Evolutionary conservation across 495 filamentous ascomycete genomes (phyloP), one percentile per base, ranked within the genome.

Genomic region (Aspergillus leporis): DNA sequence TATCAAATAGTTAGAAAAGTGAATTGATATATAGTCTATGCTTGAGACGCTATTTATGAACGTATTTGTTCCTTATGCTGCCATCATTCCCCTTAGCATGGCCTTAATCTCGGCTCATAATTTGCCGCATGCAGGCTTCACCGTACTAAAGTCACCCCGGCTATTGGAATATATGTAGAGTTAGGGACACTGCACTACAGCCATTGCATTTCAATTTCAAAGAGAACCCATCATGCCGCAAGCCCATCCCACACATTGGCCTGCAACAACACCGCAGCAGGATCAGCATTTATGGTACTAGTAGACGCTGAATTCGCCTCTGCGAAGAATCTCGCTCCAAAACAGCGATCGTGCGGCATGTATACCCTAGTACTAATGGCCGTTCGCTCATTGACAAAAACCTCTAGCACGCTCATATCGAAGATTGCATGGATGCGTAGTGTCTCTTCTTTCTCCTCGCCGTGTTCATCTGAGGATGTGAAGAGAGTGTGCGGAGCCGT

Each of bases 351-450:
- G 16, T 50, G 59, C 3, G 56, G 49, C 16, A 63, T 28, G 51
- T 74, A 76, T 3, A 76, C 60, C 0, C 73, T 57, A 8, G 71
- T 76, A 1, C 68, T 63, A 18, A 76, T 69, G 23, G 62, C 73
- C 8, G 70, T 74, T 22, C 73, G 61, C 7, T 66, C 64, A 46
- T 76, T 76, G 1, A 74, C 67, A 25, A 76, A 76, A 1, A 74
- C 70, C 52, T 76, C 73, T 4, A 76, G 38, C 13, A 76, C 71
- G 41, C 66, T 70, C 28, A 25, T 61, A 34, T 76, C 71, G 41
- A 71, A 70, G 53, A 71, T 67, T 4, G 71, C 73, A 19, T 61
- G 71, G 22, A 76, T 59, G 13, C 48, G 58, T 0, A 76, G 61
- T 5, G 59, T 60, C 45, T 76, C 71, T 60, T 73, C 68, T 2